Evolutionary conservation across 2,329 filamentous ascomycete genomes (phyloP).

Genomic region (Trichoderma atroviride): DNA sequence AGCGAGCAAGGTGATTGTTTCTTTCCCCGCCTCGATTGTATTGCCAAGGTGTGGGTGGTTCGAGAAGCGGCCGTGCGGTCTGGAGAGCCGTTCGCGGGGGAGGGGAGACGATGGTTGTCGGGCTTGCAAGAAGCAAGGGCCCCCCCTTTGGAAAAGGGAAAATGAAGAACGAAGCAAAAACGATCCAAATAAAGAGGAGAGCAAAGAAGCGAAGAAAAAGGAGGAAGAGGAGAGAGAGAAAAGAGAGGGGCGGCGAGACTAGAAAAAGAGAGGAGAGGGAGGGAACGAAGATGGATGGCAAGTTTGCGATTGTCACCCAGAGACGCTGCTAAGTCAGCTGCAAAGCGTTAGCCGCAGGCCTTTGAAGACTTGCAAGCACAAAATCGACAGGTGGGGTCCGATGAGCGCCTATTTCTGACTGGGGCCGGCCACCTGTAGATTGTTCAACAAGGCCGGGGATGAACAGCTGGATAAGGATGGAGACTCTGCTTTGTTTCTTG

Average conservation of each 20-base stretch:
- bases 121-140: conserved; percentile 18
- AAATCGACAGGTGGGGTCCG: conserved; percentile 16
- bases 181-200: background rate
- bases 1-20: conserved; percentile 1
- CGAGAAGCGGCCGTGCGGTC: conserved; percentile 19
- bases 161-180: background rate
- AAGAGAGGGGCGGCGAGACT: conserved; percentile 2
- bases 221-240: conserved; percentile 26
- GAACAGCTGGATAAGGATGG: background rate
- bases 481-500: background rate
- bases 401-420: background rate
- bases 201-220: conserved; percentile 24
- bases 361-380: background rate
- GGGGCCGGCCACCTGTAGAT: background rate
- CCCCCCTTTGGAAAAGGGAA: background rate
- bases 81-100: conserved; percentile 17
- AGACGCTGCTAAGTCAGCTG: conserved; percentile 14
- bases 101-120: conserved; percentile 13
- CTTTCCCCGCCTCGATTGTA: background rate
- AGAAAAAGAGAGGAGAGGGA: conserved; percentile 27
- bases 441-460: background rate
- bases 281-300: conserved; percentile 13
- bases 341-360: background rate
- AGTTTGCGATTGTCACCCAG: conserved; percentile 27
- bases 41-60: conserved; percentile 12